Evolutionary conservation across 2,329 filamentous ascomycete species (phyloP), one percentile per base, ranked within the genome.

Genomic region (Xylariaceae sp.): DNA sequence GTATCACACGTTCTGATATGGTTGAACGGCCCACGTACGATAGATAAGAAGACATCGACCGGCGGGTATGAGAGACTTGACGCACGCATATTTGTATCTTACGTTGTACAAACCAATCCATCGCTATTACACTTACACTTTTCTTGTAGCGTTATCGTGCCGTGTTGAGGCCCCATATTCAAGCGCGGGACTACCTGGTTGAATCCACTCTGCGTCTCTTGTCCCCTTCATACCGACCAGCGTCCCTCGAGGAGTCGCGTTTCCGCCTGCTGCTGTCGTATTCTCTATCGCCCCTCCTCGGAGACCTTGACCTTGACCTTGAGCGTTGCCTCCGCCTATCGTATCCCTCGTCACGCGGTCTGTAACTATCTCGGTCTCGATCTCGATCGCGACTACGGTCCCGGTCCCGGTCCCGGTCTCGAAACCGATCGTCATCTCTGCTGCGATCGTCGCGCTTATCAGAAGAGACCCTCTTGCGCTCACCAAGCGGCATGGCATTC

Each of bases 401-500:
- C 18, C 49, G 52, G 40, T 51, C 51, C 31, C 47, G 33, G 9
- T 53, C 40, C 21, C 51, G 51, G 31, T 55, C n/a, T n/a, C n/a
- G n/a, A n/a, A n/a, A 47, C 21, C 48, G 43, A 32, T 57, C 50
- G 4, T 43, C 44, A 5, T 53, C 51, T 6, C 55, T 44, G 16
- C 51, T 48, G n/a, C 51, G 50, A 15, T 54, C 50, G 9, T 68
- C 65, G 27, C 39, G 47, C 9, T 44, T 46, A 34, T 40, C 51
- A 36, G 37, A n/a, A n/a, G n/a, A 58, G 41, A 21, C 61, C 55
- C 48, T 57, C 55, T 71, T 76, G 34, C 80, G 66, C 50, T 83
- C 77, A 0, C 82, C 83, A 15, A 89, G 64, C 1, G 83, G 81
- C 38, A 81, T 74, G 3, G 76, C 77, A 61, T 89, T 89, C 2